Evolutionary conservation across 208 protist species (phyloP), one percentile per base, ranked within the genome.

Genomic region (Trypanosoma congolense): DNA sequence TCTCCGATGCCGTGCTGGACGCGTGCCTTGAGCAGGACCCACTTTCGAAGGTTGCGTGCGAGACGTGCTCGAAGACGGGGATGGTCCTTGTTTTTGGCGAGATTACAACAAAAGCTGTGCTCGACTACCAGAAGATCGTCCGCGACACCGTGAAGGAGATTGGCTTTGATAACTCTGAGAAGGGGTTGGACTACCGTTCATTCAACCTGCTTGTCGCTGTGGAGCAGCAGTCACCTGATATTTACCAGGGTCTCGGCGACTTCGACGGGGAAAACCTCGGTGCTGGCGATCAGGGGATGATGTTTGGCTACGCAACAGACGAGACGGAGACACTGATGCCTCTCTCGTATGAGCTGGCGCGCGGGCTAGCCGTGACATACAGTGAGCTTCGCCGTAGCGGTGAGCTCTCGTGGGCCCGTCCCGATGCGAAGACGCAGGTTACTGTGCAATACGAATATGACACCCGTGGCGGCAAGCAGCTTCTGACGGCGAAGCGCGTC

Each of bases 91-190:
- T 40, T 8, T 40, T 40, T 40, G 35, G 35, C 35, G 35, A 40
- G 35, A 40, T 40, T 14, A 40, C 35, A 14, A 98, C 97, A 31
- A 97, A 82, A 55, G 91, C 97, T 4, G 52, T 80, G 6, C 35
- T 99, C 36, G 97, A 99, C 82, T 99, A 98, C 82, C 85, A 98
- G 75, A 77, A 83, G 46, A 75, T 99, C 63, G 93, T 99, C 26
- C 93, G 98, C 69, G 73, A 96, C 25, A 75, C 96, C 52, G 65
- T 99, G 43, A 92, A 40, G 35, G 10, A 40, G 8, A 40, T 40
- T 40, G 35, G 35, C 10, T 40, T 40, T 14, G 35, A 40, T 14
- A 40, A 40, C 35, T n/a, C 10, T 14, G 35, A 40, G 35, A 40
- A 40, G 35, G 35, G 35, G 10, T 14, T 40, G 35, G 35, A 40